Percentiles rank a stretch among this genome's conserved stretches.
Conservation (phyloP, 495 filamentous ascomycete genomes). For the Aspergillus kassunensis region DNA sequence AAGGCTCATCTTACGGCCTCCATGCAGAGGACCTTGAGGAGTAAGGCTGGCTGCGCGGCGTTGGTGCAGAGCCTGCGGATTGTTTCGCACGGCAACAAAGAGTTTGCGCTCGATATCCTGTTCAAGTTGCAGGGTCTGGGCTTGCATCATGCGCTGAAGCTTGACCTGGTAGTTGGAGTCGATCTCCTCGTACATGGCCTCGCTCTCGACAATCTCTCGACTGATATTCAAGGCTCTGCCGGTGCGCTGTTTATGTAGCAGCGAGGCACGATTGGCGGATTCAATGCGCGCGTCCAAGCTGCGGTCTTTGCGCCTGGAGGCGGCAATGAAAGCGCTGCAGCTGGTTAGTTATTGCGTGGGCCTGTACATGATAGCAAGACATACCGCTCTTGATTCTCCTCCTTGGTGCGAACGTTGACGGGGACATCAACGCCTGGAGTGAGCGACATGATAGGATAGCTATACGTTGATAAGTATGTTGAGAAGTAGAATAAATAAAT, state of each 20-base stretch:
- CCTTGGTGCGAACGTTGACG: constrained; percentile 44
- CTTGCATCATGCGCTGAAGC: constrained; percentile 40
- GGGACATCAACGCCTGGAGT: constrained; percentile 35
- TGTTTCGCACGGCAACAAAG: constrained; percentile 28
- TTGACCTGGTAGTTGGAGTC: constrained; percentile 61
- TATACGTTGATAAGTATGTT: too few species aligned
- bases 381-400: constrained; percentile 89
- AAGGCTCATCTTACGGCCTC: constrained; percentile 40
- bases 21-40: constrained; percentile 27
- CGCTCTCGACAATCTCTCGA: constrained; percentile 82
- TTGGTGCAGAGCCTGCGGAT: constrained; percentile 21
- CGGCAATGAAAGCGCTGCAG: constrained; percentile 83
- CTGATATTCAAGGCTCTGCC: constrained; percentile 80
- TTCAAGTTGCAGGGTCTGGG: constrained; percentile 41
- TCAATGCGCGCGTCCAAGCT: constrained; percentile 86
- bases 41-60: constrained; percentile 24
- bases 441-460: constrained; percentile 9
- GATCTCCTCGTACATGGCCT: constrained; percentile 97
- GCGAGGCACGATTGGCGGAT: constrained; percentile 81
- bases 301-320: constrained; percentile 85
- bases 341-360: too few species aligned
- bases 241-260: constrained; percentile 86
- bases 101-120: constrained; percentile 41
- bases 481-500: too few species aligned
- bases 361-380: constrained; percentile 14